Percentiles rank a stretch among this genome's conserved stretches.
Conservation (phyloP, 257 asterid genomes). For the Solanum lycopersicoides region DNA sequence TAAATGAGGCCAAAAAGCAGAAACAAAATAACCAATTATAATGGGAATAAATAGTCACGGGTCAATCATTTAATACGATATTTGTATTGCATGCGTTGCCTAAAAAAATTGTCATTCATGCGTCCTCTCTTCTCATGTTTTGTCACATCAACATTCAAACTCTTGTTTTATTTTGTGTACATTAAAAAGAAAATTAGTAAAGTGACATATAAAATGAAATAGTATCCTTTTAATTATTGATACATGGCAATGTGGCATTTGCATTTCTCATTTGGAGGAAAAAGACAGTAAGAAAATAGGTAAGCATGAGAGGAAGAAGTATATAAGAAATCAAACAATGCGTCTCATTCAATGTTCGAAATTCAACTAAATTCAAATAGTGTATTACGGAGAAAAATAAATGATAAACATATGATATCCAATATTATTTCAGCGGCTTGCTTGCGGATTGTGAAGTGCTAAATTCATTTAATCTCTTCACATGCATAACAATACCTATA, state of each 20-base stretch:
- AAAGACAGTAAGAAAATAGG: not conserved
- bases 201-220: not conserved
- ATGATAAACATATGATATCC: not conserved
- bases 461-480: not conserved
- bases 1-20: conserved; percentile 3
- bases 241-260: not conserved
- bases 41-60: not conserved
- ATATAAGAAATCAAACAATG: no score
- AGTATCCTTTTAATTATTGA: not conserved
- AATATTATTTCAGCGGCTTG: not conserved
- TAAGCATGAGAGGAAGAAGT: no score
- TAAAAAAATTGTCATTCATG: not conserved
- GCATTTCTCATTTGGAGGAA: not conserved
- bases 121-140: not conserved
- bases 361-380: no score
- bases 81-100: not conserved
- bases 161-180: not conserved
- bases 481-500: not conserved
- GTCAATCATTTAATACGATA: not conserved
- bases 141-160: not conserved
- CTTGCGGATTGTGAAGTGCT: not conserved
- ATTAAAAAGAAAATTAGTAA: no score
- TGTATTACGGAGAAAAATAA: not conserved
- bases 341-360: no score
- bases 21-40: not conserved